These are phyloP conservation scores for Apiospora pterosperma DNA, from an alignment of 2,329 filamentous ascomycete species.

Conservation along the genomic window DNA sequence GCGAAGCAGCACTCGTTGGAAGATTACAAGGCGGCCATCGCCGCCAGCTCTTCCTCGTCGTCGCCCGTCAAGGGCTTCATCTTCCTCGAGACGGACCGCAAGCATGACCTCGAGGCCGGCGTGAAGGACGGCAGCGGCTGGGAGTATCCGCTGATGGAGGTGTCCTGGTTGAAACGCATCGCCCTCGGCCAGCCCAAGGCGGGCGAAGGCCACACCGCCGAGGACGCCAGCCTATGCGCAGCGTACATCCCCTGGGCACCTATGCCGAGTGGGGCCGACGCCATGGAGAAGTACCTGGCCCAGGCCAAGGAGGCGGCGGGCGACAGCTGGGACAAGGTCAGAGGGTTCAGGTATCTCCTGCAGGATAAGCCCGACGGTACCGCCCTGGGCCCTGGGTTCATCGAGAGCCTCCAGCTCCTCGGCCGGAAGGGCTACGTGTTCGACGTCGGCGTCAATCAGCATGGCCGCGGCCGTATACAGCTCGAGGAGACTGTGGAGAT, in stretches of 20 bases:
- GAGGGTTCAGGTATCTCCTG: conserved; percentile 78
- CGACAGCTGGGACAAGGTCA: conserved; percentile 62
- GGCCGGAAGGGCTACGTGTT: conserved; percentile 65
- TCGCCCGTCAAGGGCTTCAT: conserved; percentile 65
- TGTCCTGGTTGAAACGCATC: conserved; percentile 66
- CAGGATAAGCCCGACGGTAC: conserved; percentile 70
- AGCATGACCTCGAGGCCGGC: conserved; percentile 51
- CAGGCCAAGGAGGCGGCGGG: conserved; percentile 60
- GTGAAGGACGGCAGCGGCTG: conserved; percentile 54
- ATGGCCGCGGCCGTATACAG: conserved; percentile 71
- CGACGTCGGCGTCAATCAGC: conserved; percentile 80
- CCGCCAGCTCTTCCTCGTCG: conserved; percentile 24
- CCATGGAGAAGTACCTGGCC: conserved; percentile 63
- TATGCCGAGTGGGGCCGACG: conserved; percentile 58
- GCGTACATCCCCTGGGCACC: conserved; percentile 87
- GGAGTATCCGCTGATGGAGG: conserved; percentile 66
- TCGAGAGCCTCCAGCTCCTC: conserved; percentile 63
- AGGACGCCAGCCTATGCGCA: conserved; percentile 54
- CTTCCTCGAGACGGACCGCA: conserved; percentile 79
- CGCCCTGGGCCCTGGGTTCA: conserved; percentile 61
- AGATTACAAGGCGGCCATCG: conserved; percentile 55
- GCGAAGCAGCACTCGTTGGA: conserved; percentile 60
- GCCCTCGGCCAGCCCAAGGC: conserved; percentile 54
- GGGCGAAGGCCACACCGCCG: conserved; percentile 54
- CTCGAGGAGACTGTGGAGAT: conserved; percentile 68